A percentile compares a stretch with the other conserved stretches of the same genome.
Conservation (phyloP, 352 stramenopile genomes). For the Blastocystis hominis region DNA sequence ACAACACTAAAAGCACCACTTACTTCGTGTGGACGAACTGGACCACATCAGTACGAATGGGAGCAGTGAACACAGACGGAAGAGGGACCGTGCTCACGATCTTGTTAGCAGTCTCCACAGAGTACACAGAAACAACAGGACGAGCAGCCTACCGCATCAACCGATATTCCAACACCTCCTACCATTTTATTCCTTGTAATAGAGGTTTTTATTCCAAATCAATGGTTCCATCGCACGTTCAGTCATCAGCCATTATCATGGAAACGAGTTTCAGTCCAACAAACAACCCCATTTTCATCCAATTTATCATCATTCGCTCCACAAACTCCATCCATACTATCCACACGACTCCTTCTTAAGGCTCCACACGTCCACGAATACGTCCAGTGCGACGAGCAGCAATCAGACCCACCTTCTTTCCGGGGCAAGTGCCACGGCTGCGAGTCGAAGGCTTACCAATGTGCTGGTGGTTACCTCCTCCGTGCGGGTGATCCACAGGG, state of each 20-base stretch:
- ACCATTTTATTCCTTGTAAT: slow-evolving; percentile 9
- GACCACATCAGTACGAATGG: slow-evolving; percentile 94
- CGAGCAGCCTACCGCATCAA: slow-evolving; percentile 67
- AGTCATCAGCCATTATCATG: slow-evolving; percentile 81
- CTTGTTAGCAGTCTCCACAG: slow-evolving; percentile 68
- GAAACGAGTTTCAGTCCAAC: slow-evolving; percentile 95
- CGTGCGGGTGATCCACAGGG: no score
- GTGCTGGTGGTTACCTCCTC: no score
- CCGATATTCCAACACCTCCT: neutral
- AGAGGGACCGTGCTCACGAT: slow-evolving; percentile 79
- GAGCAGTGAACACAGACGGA: slow-evolving; percentile 86
- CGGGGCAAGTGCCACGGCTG: no score
- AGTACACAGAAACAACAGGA: slow-evolving; percentile 86
- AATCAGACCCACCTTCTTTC: slow-evolving; percentile 70
- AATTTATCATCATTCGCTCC: neutral
- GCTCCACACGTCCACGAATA: no score
- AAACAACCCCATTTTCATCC: slow-evolving; percentile 85
- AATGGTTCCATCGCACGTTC: neutral
- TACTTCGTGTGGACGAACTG: slow-evolving; percentile 94
- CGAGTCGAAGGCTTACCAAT: no score
- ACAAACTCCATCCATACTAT: slow-evolving; percentile 81
- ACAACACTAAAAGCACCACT: neutral
- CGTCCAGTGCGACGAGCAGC: no score
- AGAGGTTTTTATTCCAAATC: slow-evolving; percentile 5
- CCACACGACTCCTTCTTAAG: slow-evolving; percentile 87